Evolutionary conservation across 495 filamentous ascomycete genomes (phyloP), one percentile per base, ranked within the genome.

Genomic region (Aspergillus haitiensis): DNA sequence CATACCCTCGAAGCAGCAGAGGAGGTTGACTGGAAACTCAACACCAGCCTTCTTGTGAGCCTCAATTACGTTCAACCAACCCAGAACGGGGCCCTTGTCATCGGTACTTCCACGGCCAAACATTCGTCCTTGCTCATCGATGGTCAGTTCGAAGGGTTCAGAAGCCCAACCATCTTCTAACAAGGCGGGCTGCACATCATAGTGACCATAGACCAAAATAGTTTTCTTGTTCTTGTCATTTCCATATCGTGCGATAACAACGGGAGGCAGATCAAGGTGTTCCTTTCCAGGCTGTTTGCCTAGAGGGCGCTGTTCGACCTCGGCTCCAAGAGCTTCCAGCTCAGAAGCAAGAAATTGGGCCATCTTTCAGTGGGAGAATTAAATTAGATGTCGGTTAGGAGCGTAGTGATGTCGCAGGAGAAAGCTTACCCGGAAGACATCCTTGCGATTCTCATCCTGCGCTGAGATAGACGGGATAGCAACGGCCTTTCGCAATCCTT

Each of bases 1-100:
- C 95, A 99, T 99, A 44, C 95, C 95, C 77, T 99, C 95, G 68
- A 99, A 99, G 81, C 95, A 99, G 92, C 97, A 97, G 34, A 99
- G 84, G 57, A 99, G 82, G 80, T 99, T 99, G 64, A 99, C 93
- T 6, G 95, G 95, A 69, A 98, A 86, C 49, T 97, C 93, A 49
- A 97, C 80, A 42, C 93, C 91, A 52, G 95, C 93, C 74, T 90
- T 92, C 74, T 93, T 85, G 81, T 99, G 94, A 10, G 95, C 93
- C 73, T 99, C 92, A 55, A 99, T 97, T 50, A 92, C 92, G 65
- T 98, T 98, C 52, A 99, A 74, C 95, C 95, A 99, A 52, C 95
- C 95, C 27, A 99, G 78, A 8, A 99, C 95, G 48, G 94, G 95
- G 0, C 95, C 95, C 80, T 99, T 99, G 77, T 99, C 95, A 69